Percentiles rank a stretch among this genome's conserved stretches.
These are phyloP conservation scores for Saxophila tyrrhenica DNA, from an alignment of 495 filamentous ascomycete genomes.

Conservation along the genomic window DNA sequence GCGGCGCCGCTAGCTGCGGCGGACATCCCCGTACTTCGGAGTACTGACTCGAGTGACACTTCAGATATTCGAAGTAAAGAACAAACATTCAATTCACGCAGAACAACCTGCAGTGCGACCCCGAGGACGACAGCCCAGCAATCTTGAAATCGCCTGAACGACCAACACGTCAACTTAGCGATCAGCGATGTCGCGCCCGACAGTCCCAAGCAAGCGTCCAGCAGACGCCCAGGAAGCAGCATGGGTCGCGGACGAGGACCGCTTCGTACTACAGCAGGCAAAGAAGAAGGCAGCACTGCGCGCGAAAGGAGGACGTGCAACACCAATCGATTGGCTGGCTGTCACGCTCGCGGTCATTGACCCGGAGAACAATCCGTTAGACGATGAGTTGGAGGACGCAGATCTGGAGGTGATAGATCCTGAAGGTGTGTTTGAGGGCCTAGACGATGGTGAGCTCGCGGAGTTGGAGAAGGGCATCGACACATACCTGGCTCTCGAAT, in stretches of 20 bases:
- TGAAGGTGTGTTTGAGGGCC: slow-evolving; percentile 65
- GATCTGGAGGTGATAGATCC: slow-evolving; percentile 75
- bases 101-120: too few relatives aligned
- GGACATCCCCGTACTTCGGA: too few relatives aligned
- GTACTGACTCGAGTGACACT: too few relatives aligned
- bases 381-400: slow-evolving; percentile 70
- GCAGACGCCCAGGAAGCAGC: slow-evolving; percentile 33
- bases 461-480: slow-evolving; percentile 82
- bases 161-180: background rate
- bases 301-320: slow-evolving; percentile 84
- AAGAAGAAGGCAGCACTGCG: slow-evolving; percentile 97
- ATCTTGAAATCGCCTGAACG: too few relatives aligned
- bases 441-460: slow-evolving; percentile 56
- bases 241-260: slow-evolving; percentile 90
- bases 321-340: slow-evolving; percentile 90
- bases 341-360: slow-evolving; percentile 84
- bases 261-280: slow-evolving; percentile 90
- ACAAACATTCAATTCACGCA: too few relatives aligned
- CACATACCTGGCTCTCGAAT: slow-evolving; percentile 72
- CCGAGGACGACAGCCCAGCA: background rate
- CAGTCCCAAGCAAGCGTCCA: slow-evolving; percentile 26
- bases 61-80: too few relatives aligned
- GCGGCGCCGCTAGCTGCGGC: too few relatives aligned
- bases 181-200: slow-evolving; percentile 15
- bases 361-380: slow-evolving; percentile 60